These are phyloP conservation scores for Xylaria sp. DNA, from an alignment of 2,329 filamentous ascomycete species.

Conservation along the genomic window DNA sequence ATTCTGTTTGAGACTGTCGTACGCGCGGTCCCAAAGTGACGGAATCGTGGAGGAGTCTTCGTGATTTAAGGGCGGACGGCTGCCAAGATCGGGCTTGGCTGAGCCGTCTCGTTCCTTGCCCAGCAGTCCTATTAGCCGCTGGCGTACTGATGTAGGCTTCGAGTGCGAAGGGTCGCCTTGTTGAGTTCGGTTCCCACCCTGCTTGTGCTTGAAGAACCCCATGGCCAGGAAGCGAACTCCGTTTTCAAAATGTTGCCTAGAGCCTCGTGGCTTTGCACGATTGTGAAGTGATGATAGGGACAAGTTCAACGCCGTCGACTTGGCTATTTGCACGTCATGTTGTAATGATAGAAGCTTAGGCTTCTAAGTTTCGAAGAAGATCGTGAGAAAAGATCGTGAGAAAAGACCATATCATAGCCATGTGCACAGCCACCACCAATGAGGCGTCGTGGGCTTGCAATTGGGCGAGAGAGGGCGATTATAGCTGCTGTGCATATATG, in stretches of 20 bases:
- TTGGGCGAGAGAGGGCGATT: no score
- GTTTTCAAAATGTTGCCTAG: background rate
- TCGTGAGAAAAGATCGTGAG: no score
- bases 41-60: background rate
- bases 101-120: background rate
- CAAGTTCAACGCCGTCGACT: no score
- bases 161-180: background rate
- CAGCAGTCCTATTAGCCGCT: background rate
- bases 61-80: conserved; percentile 4
- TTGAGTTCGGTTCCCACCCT: background rate
- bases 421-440: no score
- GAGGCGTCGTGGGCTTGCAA: no score
- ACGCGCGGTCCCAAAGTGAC: conserved; percentile 47
- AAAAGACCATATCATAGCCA: no score
- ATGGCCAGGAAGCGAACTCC: background rate
- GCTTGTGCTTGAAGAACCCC: background rate
- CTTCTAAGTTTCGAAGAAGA: no score
- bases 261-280: background rate
- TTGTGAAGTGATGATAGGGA: no score
- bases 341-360: no score
- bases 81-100: background rate
- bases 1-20: conserved; percentile 40
- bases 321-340: no score
- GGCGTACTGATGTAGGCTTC: background rate
- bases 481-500: no score